A percentile compares a stretch with the other conserved stretches of the same genome.
These are phyloP conservation scores for Phytophthora multivora DNA, from an alignment of 352 stramenopile species.

Conservation along the genomic window DNA sequence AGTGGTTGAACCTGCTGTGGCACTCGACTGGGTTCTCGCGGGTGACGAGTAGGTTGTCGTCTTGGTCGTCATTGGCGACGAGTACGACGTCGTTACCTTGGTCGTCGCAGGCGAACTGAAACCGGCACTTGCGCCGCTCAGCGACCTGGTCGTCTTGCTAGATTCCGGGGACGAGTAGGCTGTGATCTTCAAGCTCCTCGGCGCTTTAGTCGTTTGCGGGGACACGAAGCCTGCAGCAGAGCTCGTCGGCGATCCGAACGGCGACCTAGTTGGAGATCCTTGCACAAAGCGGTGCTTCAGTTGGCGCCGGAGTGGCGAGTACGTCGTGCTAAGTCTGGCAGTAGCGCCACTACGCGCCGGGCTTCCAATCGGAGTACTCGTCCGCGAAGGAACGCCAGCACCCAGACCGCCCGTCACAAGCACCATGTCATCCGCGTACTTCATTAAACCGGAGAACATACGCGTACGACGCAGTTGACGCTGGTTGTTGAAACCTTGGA, in stretches of 20 bases:
- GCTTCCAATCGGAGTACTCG: conserved; percentile 24
- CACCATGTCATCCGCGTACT: conserved; percentile 40
- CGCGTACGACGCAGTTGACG: conserved; percentile 36
- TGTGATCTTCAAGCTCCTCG: conserved; percentile 30
- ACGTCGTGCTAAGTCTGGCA: conserved; percentile 28
- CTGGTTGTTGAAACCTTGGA: conserved; percentile 44
- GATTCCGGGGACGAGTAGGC: conserved; percentile 20
- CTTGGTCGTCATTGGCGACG: background rate
- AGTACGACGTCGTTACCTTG: background rate
- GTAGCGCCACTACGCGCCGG: conserved; percentile 26
- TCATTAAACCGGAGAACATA: conserved; percentile 39
- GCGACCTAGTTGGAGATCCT: conserved; percentile 20
- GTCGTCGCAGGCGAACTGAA: conserved; percentile 13
- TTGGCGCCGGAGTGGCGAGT: conserved; percentile 30
- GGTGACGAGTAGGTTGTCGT: conserved; percentile 16
- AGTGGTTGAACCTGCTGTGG: conserved; percentile 17
- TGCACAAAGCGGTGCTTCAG: conserved; percentile 33
- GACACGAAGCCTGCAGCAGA: conserved; percentile 20
- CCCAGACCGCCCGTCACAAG: conserved; percentile 31
- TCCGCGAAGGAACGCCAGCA: conserved; percentile 29
- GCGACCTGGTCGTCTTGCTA: conserved; percentile 10
- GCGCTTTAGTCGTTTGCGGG: conserved; percentile 15
- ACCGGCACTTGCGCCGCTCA: conserved; percentile 5
- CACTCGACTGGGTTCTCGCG: conserved; percentile 8
- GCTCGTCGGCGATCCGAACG: conserved; percentile 12